phyloP scores from a whole-genome alignment of 768 basidiomycete species.

The Collybiopsis confluens region DNA sequence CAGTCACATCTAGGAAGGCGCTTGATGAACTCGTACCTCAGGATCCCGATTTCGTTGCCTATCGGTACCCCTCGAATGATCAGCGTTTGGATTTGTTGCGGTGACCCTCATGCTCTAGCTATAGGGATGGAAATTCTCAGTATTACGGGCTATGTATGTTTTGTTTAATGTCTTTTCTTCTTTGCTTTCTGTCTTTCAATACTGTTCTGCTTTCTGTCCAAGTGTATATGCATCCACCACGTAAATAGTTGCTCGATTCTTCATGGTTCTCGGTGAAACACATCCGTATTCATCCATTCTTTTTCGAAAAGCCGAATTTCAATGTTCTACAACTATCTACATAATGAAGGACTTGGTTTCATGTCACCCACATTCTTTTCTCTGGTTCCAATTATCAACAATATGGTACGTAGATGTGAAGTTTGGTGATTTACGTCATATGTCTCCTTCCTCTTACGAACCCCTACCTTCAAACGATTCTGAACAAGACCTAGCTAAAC shows the following conservation, averaged over 20 bases:
- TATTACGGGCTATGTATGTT: neutral
- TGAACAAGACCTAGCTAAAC: constrained; percentile 12
- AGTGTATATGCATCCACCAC: neutral
- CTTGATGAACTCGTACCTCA: constrained; percentile 81
- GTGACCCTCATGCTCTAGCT: constrained; percentile 19
- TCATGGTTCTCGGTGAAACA: too few species aligned
- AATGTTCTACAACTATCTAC: too few species aligned
- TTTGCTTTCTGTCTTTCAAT: neutral
- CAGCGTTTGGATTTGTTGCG: constrained; percentile 62
- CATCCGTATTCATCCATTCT: too few species aligned
- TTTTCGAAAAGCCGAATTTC: too few species aligned
- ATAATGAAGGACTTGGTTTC: too few species aligned
- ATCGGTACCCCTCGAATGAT: constrained; percentile 80
- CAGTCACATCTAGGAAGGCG: constrained; percentile 63
- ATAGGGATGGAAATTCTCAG: neutral
- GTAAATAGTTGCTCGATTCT: neutral
- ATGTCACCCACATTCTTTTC: too few species aligned
- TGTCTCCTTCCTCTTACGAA: constrained; percentile 20
- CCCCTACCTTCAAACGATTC: constrained; percentile 25
- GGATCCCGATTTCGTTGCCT: constrained; percentile 80
- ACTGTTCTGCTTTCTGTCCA: neutral
- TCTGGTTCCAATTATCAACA: too few species aligned
- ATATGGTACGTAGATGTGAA: too few species aligned
- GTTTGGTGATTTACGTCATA: neutral
- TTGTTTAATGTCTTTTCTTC: neutral